Conservation (phyloP, 1,284 basidiomycete species). For the Heliocybe sulcata region DNA sequence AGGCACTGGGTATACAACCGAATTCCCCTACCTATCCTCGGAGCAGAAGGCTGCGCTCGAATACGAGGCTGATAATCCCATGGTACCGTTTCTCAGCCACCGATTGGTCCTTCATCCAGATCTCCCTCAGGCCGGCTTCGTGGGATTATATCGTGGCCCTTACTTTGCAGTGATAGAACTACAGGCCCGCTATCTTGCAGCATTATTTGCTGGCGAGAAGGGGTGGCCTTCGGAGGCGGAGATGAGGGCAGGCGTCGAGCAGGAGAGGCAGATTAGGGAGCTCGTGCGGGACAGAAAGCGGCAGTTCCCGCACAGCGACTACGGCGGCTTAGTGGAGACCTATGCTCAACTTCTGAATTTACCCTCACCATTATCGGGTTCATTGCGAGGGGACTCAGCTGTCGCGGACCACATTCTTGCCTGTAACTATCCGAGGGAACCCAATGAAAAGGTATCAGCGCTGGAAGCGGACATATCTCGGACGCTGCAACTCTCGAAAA, state of each 20-base stretch:
- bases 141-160: not conserved
- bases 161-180: slow-evolving; percentile 1
- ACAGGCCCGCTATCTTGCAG: not conserved
- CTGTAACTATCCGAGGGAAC: not conserved
- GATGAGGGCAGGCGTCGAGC: not conserved
- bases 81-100: not conserved
- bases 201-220: not conserved
- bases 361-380: not conserved
- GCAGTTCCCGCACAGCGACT: slow-evolving; percentile 2
- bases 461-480: not conserved
- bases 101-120: not conserved
- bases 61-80: not conserved
- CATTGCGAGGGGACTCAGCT: not conserved
- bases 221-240: not conserved
- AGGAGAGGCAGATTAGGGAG: not conserved
- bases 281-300: not conserved
- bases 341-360: not conserved
- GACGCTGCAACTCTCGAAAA: not conserved
- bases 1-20: not conserved
- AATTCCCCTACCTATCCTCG: not conserved
- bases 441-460: not conserved
- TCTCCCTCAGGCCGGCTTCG: slow-evolving; percentile 1
- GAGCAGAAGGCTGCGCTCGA: not conserved
- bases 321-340: not conserved
- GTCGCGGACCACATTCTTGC: not conserved